Conservation (phyloP, 805 yeast genomes). For the Sugiyamaella qingdaonensis region DNA sequence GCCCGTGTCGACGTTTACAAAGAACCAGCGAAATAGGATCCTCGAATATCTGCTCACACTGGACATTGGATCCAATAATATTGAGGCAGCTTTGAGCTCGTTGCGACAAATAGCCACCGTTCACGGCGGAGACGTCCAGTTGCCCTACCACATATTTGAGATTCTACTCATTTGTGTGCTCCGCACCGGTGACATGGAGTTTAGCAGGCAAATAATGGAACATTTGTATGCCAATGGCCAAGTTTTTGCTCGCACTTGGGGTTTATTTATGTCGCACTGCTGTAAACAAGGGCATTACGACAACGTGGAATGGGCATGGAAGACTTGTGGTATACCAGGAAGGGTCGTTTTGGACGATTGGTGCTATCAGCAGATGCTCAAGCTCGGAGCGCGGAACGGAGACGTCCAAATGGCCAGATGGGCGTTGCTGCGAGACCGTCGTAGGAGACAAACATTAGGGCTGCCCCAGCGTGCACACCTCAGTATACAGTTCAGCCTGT, state of each 20-base stretch:
- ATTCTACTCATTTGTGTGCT: conserved; percentile 25
- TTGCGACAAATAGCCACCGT: conserved; percentile 19
- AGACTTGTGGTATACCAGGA: conserved; percentile 29
- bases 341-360: conserved; percentile 30
- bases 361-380: conserved; percentile 25
- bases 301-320: conserved; percentile 27
- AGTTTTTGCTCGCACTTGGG: conserved; percentile 32
- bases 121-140: conserved; percentile 18
- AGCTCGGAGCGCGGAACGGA: conserved; percentile 27
- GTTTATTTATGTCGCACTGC: conserved; percentile 25
- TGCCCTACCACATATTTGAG: conserved; percentile 23
- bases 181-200: conserved; percentile 27
- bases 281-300: conserved; percentile 22
- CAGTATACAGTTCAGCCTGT: conserved; percentile 2
- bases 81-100: conserved; percentile 6
- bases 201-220: conserved; percentile 25
- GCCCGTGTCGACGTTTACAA: neutral
- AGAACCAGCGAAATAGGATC: neutral
- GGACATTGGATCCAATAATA: neutral
- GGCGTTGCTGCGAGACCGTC: conserved; percentile 27
- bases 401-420: conserved; percentile 28
- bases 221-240: conserved; percentile 17
- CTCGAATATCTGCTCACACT: neutral
- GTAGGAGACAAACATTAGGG: conserved; percentile 11
- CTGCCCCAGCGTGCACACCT: neutral